phyloP scores from a whole-genome alignment of 805 yeast genomes.

The Kregervanrija pseudodelftensis region DNA sequence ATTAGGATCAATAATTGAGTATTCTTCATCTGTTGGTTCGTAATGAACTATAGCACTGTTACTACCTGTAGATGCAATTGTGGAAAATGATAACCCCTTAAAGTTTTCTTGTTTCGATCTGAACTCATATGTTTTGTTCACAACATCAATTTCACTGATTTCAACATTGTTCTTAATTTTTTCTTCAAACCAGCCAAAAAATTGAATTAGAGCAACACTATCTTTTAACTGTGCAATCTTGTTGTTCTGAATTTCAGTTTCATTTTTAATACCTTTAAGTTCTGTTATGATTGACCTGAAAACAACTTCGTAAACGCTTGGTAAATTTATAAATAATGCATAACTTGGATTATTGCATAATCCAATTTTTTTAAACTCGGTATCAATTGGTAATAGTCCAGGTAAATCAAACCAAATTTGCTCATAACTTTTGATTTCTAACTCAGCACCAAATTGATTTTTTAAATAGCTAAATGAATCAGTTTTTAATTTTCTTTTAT shows the following conservation, averaged over 20 bases:
- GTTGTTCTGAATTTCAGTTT: conserved; percentile 64
- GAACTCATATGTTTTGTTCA: conserved; percentile 42
- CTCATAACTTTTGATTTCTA: conserved; percentile 43
- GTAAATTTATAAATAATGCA: conserved; percentile 21
- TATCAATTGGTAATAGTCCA: conserved; percentile 15
- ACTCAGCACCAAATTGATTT: conserved; percentile 15
- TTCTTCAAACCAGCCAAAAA: conserved; percentile 77
- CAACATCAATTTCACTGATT: conserved; percentile 46
- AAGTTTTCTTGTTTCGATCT: conserved; percentile 39
- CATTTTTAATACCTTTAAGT: conserved; percentile 72
- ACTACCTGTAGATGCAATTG: conserved; percentile 70
- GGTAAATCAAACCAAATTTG: conserved; percentile 53
- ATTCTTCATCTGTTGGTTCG: conserved; percentile 54
- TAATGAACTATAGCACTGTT: conserved; percentile 75
- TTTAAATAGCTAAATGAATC: conserved; percentile 13
- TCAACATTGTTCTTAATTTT: conserved; percentile 41
- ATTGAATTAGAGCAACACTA: conserved; percentile 67
- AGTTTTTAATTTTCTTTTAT: conserved; percentile 32
- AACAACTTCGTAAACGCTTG: conserved; percentile 16
- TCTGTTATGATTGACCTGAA: conserved; percentile 36
- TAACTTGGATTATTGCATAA: conserved; percentile 23
- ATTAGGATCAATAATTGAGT: conserved; percentile 54
- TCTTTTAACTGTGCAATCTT: conserved; percentile 75
- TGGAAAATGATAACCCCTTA: conserved; percentile 66
- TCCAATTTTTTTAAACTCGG: conserved; percentile 8